A percentile compares a stretch with the other conserved stretches of the same genome.
Evolutionary conservation across 371 early-diverging fungal genomes (phyloP).

Genomic region (Mucor plumbeus): DNA sequence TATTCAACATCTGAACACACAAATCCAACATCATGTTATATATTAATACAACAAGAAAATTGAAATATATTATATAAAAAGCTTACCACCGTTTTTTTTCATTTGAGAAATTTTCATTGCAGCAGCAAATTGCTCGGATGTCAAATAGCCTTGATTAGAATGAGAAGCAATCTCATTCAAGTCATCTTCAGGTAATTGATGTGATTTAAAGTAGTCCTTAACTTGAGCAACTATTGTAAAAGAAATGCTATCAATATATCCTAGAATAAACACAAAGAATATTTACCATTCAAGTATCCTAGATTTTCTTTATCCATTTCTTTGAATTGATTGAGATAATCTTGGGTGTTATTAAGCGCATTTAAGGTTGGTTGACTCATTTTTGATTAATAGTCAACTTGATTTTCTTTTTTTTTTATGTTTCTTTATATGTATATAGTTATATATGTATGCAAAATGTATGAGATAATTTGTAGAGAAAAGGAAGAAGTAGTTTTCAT

Average conservation of each 20-base stretch:
- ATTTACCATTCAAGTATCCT: background rate
- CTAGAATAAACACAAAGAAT: background rate
- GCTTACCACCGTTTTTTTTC: background rate
- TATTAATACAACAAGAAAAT: no score
- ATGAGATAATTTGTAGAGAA: background rate
- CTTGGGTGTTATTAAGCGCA: background rate
- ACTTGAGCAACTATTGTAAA: background rate
- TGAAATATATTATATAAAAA: background rate
- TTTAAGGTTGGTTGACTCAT: conserved; percentile 4
- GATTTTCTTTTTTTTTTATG: background rate
- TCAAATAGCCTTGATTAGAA: background rate
- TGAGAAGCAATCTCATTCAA: background rate
- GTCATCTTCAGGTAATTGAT: background rate
- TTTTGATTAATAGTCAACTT: background rate
- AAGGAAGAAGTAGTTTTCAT: background rate
- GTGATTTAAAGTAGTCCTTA: background rate
- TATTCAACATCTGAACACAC: background rate
- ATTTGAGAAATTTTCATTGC: background rate
- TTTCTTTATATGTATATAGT: background rate
- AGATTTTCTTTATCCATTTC: background rate
- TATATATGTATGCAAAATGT: background rate
- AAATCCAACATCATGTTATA: no score
- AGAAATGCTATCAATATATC: background rate
- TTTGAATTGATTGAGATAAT: background rate
- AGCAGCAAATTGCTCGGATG: conserved; percentile 1